These are phyloP conservation scores for Beauveria asiatica DNA, from an alignment of 2,329 filamentous ascomycete genomes.

Conservation along the genomic window DNA sequence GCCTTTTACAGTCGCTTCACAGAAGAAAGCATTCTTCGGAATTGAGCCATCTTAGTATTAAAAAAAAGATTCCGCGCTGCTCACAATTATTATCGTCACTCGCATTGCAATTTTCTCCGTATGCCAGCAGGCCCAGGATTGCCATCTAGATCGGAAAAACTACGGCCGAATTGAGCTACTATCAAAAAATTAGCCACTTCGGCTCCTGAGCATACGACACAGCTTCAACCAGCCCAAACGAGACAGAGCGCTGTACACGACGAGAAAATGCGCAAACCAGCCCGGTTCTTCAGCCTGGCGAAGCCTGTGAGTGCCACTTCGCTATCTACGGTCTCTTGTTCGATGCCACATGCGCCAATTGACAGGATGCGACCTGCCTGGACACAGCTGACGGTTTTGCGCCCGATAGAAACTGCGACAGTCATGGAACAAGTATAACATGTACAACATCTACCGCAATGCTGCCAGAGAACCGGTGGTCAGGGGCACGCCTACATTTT, in stretches of 20 bases:
- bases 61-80: too few relatives aligned
- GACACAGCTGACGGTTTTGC: neutral
- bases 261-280: constrained; percentile 44
- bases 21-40: too few relatives aligned
- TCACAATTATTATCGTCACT: too few relatives aligned
- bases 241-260: constrained; percentile 19
- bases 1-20: too few relatives aligned
- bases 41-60: too few relatives aligned
- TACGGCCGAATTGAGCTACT: constrained; percentile 15
- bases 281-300: constrained; percentile 58
- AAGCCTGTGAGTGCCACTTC: constrained; percentile 44
- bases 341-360: neutral
- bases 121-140: neutral
- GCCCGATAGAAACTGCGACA: constrained; percentile 74
- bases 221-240: neutral
- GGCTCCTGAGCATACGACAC: constrained; percentile 11
- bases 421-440: constrained; percentile 95
- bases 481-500: constrained; percentile 57
- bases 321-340: neutral
- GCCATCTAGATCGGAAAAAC: constrained; percentile 19
- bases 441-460: constrained; percentile 67
- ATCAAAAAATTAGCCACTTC: constrained; percentile 20
- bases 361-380: neutral
- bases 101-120: too few relatives aligned
- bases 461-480: constrained; percentile 24